A percentile compares a stretch with the other conserved stretches of the same genome.
These are phyloP conservation scores for Aspergillus transmontanensis DNA, from an alignment of 2,329 filamentous ascomycete species.

Conservation along the genomic window DNA sequence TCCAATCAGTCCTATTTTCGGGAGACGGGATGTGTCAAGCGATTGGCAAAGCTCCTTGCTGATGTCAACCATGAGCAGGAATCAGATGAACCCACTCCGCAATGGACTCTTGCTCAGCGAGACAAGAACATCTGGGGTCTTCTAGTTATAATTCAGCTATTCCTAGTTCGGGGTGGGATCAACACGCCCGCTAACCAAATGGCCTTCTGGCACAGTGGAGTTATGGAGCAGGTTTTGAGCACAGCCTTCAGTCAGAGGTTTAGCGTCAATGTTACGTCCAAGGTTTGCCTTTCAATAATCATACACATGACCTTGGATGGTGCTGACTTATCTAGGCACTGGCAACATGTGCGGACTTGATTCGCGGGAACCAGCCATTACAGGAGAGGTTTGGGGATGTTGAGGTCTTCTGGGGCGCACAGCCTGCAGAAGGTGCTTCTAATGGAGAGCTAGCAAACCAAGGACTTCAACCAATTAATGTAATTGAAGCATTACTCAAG, in stretches of 20 bases:
- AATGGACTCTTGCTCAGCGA: slow-evolving; percentile 75
- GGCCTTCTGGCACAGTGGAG: slow-evolving; percentile 80
- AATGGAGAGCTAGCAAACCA: slow-evolving; percentile 47
- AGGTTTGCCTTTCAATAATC: slow-evolving; percentile 54
- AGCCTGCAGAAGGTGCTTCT: slow-evolving; percentile 23
- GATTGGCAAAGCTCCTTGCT: slow-evolving; percentile 70
- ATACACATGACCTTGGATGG: background rate
- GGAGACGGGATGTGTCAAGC: slow-evolving; percentile 80
- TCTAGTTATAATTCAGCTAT: slow-evolving; percentile 81
- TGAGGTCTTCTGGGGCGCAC: slow-evolving; percentile 60
- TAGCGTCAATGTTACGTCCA: slow-evolving; percentile 76
- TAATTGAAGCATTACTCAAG: slow-evolving; percentile 90
- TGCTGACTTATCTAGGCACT: slow-evolving; percentile 62
- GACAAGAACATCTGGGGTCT: slow-evolving; percentile 93
- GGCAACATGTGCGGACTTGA: slow-evolving; percentile 82
- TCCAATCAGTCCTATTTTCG: slow-evolving; percentile 94
- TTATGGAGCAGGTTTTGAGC: slow-evolving; percentile 77
- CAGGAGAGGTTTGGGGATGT: slow-evolving; percentile 91
- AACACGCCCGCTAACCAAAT: slow-evolving; percentile 82
- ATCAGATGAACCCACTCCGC: slow-evolving; percentile 63
- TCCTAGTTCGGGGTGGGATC: slow-evolving; percentile 77
- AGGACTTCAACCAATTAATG: slow-evolving; percentile 69
- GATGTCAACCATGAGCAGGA: slow-evolving; percentile 59
- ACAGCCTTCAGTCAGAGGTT: slow-evolving; percentile 76
- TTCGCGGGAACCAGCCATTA: slow-evolving; percentile 74